Evolutionary conservation across 2,329 filamentous ascomycete genomes (phyloP), one percentile per base, ranked within the genome.

Genomic region (Decorospora gaudefroyi): DNA sequence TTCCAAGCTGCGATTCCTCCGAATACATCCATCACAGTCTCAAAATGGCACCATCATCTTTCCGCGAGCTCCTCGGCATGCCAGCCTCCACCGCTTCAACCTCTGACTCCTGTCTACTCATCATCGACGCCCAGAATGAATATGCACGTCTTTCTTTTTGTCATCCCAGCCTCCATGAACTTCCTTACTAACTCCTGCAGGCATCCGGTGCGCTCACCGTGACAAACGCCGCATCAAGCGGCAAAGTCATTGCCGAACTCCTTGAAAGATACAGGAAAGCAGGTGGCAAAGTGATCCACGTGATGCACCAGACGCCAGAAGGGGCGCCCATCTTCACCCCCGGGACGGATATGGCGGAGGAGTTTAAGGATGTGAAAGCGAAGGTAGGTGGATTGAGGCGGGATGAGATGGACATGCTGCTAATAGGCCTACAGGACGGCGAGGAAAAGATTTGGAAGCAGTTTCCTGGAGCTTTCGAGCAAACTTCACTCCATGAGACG

Each of bases 281-380:
- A 0, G 68, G 70, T 2, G 75, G 75, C 16, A 78, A 79, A 51
- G 69, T 87, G 35, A 78, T 86, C 0, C 84, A 87, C 59, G 72
- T 87, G 5, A 69, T 81, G 7, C 84, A 87, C 64, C 65, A 76
- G 35, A 76, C 77, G 0, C 82, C 83, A 2, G 74, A 77, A 0
- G 83, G 81, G 2, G 81, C 84, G 0, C 84, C 84, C 0, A 74
- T 88, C 3, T 88, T 88, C 67, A 87, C 84, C 0, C 80, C 82
- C 0, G 74, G 72, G 3, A 87, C 83, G 0, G 59, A 73, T 4
- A 71, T 88, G 4, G 83, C 80, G 0, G 71, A 81, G 25, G 80
- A 83, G 48, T 85, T 87, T 50, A 71, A 77, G 0, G 82, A 85
- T 54, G 67, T 87, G 27, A 74, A 70, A 18, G 78, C 84, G 0